phyloP scores from a whole-genome alignment of 768 basidiomycete species.

The Harrya chromipes region DNA sequence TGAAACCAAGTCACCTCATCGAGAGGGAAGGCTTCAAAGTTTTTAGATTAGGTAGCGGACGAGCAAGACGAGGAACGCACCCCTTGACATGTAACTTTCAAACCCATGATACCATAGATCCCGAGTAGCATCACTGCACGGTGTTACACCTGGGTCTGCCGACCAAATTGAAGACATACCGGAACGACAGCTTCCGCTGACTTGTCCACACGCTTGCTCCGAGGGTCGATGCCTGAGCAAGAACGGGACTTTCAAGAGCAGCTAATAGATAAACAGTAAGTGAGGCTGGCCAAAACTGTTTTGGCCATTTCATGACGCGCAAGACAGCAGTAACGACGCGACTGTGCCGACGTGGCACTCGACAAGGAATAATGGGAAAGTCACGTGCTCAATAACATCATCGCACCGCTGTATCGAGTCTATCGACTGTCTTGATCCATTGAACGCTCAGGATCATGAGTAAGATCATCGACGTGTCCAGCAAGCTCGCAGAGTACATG shows the following conservation, averaged over 20 bases:
- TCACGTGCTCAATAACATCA: conserved; percentile 20
- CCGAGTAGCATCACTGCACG: conserved; percentile 60
- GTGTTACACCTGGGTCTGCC: not conserved
- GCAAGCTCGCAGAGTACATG: conserved; percentile 65
- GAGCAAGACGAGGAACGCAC: conserved; percentile 36
- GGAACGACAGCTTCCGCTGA: conserved; percentile 52
- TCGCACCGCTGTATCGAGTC: not conserved
- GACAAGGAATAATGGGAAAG: not conserved
- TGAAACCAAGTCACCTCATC: conserved; percentile 59
- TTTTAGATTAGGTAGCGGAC: conserved; percentile 19
- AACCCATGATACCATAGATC: conserved; percentile 91
- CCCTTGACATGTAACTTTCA: conserved; percentile 81
- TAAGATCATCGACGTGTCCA: conserved; percentile 54
- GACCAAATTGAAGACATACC: conserved; percentile 38
- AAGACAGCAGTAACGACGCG: conserved; percentile 6
- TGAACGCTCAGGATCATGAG: conserved; percentile 38
- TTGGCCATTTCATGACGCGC: conserved; percentile 39
- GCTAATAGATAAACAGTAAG: conserved; percentile 40
- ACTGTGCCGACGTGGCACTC: conserved; percentile 24
- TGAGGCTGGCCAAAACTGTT: conserved; percentile 48
- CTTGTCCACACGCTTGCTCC: conserved; percentile 48
- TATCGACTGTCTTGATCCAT: not conserved
- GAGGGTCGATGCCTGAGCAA: conserved; percentile 10
- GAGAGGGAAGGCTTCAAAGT: conserved; percentile 67
- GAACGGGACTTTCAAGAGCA: conserved; percentile 31